These are phyloP conservation scores for Filosporella fistucella DNA, from an alignment of 495 filamentous ascomycete genomes.

Conservation along the genomic window DNA sequence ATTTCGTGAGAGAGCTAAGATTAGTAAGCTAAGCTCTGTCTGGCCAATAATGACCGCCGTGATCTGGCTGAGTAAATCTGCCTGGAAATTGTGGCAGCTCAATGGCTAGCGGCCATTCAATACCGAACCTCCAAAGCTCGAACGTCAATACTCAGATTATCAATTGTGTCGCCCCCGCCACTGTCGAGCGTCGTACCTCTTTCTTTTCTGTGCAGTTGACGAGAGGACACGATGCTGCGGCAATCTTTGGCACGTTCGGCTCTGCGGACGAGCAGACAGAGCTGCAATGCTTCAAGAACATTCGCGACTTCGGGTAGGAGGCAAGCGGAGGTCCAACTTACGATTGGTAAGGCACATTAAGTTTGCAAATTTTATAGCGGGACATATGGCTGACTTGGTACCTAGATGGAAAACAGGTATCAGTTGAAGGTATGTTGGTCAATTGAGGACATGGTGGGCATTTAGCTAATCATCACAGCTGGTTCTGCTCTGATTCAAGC, in stretches of 20 bases:
- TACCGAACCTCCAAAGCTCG: too few species aligned
- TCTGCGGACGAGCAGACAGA: conserved; percentile 68
- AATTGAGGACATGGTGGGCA: conserved; percentile 15
- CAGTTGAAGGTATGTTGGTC: conserved; percentile 73
- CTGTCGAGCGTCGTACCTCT: conserved; percentile 25
- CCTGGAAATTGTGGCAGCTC: background rate
- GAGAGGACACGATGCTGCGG: conserved; percentile 75
- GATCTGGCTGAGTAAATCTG: background rate
- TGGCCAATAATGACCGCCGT: conserved; percentile 28
- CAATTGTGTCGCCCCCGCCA: conserved; percentile 20
- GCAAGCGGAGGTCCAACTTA: conserved; percentile 88
- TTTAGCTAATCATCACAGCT: conserved; percentile 39
- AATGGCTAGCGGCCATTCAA: background rate
- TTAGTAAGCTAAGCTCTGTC: conserved; percentile 26
- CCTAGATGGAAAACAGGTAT: conserved; percentile 92
- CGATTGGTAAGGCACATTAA: conserved; percentile 64
- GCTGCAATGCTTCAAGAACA: conserved; percentile 58
- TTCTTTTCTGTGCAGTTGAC: conserved; percentile 31
- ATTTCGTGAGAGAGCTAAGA: conserved; percentile 23
- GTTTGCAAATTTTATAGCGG: background rate
- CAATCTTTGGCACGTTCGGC: conserved; percentile 82
- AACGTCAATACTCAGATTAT: conserved; percentile 9
- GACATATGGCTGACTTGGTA: conserved; percentile 13
- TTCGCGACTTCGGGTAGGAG: conserved; percentile 71
- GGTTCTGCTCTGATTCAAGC: conserved; percentile 97